These are phyloP conservation scores for Zopfochytrium polystomum DNA, from an alignment of 371 early-diverging fungal species.

Conservation along the genomic window DNA sequence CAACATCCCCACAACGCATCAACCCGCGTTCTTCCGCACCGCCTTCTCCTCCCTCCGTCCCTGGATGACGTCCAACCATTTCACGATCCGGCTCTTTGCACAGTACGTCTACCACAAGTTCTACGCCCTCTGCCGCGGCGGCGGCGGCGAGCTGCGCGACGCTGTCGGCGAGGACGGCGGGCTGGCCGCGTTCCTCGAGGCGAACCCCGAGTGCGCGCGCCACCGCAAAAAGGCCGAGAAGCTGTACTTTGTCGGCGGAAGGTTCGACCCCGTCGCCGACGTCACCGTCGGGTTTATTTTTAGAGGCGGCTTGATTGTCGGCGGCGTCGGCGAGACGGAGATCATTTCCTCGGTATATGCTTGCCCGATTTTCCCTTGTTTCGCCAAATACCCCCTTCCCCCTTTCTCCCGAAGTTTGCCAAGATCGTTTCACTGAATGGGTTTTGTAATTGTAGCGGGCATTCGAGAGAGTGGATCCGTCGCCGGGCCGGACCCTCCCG, in stretches of 20 bases:
- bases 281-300: slow-evolving; percentile 61
- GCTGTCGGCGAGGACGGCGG: background rate
- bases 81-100: slow-evolving; percentile 37
- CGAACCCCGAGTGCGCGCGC: slow-evolving; percentile 49
- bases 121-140: background rate
- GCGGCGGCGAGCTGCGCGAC: background rate
- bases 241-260: slow-evolving; percentile 46
- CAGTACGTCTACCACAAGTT: slow-evolving; percentile 25
- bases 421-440: background rate
- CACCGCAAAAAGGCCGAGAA: slow-evolving; percentile 47
- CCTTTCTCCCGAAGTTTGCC: background rate
- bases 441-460: slow-evolving; percentile 6
- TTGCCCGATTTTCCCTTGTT: background rate
- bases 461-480: slow-evolving; percentile 11
- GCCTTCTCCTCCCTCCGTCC: slow-evolving; percentile 21
- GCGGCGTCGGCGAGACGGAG: slow-evolving; percentile 56
- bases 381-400: no score
- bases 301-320: slow-evolving; percentile 45
- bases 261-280: slow-evolving; percentile 54
- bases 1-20: slow-evolving; percentile 3
- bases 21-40: slow-evolving; percentile 7
- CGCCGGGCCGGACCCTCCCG: background rate
- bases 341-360: slow-evolving; percentile 51
- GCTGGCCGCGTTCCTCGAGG: slow-evolving; percentile 24
- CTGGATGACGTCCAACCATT: slow-evolving; percentile 42